These are phyloP conservation scores for Botrytis deweyae DNA, from an alignment of 2,329 filamentous ascomycete genomes.

Conservation along the genomic window DNA sequence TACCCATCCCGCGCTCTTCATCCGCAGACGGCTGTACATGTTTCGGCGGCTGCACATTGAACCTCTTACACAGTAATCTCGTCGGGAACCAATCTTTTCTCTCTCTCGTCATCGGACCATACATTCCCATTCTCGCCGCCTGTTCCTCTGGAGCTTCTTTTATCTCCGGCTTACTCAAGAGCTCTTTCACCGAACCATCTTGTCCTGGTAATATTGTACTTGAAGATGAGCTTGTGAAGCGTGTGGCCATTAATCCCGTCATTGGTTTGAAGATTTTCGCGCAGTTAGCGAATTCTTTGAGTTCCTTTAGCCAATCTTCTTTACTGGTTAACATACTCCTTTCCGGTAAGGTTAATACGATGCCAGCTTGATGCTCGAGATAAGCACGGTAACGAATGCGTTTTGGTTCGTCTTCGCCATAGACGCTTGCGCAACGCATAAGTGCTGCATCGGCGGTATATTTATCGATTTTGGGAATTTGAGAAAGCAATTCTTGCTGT, in stretches of 20 bases:
- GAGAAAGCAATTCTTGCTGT: conserved; percentile 55
- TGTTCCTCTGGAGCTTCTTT: conserved; percentile 79
- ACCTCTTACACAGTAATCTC: conserved; percentile 87
- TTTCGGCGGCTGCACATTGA: conserved; percentile 78
- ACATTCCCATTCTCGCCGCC: conserved; percentile 89
- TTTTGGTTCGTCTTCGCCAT: conserved; percentile 78
- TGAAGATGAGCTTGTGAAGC: conserved; percentile 73
- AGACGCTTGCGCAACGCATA: conserved; percentile 65
- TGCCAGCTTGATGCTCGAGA: conserved; percentile 72
- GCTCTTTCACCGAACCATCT: conserved; percentile 38
- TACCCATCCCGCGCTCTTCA: conserved; percentile 31
- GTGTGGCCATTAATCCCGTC: conserved; percentile 86
- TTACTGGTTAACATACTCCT: conserved; percentile 46
- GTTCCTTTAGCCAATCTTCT: conserved; percentile 77
- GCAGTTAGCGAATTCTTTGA: conserved; percentile 70
- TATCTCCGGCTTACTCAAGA: conserved; percentile 49
- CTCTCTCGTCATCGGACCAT: conserved; percentile 79
- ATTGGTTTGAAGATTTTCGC: conserved; percentile 87
- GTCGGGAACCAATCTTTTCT: conserved; percentile 73
- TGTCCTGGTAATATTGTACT: conserved; percentile 36
- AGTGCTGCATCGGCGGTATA: conserved; percentile 68
- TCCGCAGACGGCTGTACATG: conserved; percentile 55
- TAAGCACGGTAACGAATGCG: conserved; percentile 77
- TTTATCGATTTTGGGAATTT: conserved; percentile 64
- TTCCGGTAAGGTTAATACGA: conserved; percentile 57